Base-by-base conservation (phyloP, 208 protist species). In the Acanthamoeba lenticulata region DNA sequence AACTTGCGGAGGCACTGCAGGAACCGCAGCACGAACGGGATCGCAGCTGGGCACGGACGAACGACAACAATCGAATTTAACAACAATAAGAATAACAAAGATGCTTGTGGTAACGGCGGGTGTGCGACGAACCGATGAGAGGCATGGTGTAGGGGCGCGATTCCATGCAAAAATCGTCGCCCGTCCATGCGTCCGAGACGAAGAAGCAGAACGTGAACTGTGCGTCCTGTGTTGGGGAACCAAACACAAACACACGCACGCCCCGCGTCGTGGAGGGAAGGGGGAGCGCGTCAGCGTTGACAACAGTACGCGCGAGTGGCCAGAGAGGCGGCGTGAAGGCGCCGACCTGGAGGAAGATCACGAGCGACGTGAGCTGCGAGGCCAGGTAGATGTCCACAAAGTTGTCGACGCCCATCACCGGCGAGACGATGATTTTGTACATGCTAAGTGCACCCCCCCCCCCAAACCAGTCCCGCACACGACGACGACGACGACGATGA, bases 341-440 rank as follows among this genome's bases (percentile, higher is more conserved):
- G 29, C 24, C 24, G 24, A 74, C 95, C 17, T 95, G 86, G 24
- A 97, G 77, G 60, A 96, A 90, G 1, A 96, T 47, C 0, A 94
- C 90, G 0, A 97, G 36, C 29, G 52, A 92, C 7, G 91, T 95
- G 2, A 97, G 47, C 38, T 97, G 96, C 79, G 97, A 96, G 21
- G 94, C 96, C 42, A 97, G 79, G 65, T 95, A 97, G 88, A 97
- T 96, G 69, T 97, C 96, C 19, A 77, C 83, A 57, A 97, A 97
- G 34, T 74, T 74, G 65, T 74, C 65, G 65, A 74, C 65, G 0
- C 65, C 65, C 5, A 74, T 15, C 13, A 74, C 65, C 13, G 65
- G 65, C 32, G 65, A 74, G 29, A 74, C 65, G 0, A 74, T 74
- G 34, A 74, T 74, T 32, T 74, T 74, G 65, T 74, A 74, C 32